Percentiles rank a stretch among this genome's conserved stretches.
Evolutionary conservation across 2,329 filamentous ascomycete species (phyloP).

Genomic region (Diaporthe ampelina): DNA sequence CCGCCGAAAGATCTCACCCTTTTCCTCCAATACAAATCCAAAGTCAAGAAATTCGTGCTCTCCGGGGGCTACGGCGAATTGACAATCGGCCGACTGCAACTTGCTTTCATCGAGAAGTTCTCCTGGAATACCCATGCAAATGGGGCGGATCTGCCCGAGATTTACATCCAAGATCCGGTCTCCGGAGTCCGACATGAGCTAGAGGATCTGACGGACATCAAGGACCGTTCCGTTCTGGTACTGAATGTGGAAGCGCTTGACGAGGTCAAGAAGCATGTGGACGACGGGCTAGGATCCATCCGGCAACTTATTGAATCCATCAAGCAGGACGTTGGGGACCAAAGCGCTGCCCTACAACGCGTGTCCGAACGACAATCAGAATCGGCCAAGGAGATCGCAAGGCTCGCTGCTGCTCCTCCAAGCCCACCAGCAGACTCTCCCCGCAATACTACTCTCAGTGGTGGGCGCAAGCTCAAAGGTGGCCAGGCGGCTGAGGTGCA

Average conservation of each 20-base stretch:
- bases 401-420: slow-evolving; percentile 63
- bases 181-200: slow-evolving; percentile 97
- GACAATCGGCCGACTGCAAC: slow-evolving; percentile 87
- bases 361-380: slow-evolving; percentile 94
- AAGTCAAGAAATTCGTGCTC: slow-evolving; percentile 95
- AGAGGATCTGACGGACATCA: slow-evolving; percentile 92
- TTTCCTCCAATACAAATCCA: slow-evolving; percentile 96
- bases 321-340: slow-evolving; percentile 85
- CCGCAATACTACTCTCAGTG: slow-evolving; percentile 47
- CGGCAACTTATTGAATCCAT: slow-evolving; percentile 88
- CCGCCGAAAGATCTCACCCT: slow-evolving; percentile 89
- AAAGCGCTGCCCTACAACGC: slow-evolving; percentile 83
- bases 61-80: slow-evolving; percentile 87
- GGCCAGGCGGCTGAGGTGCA: slow-evolving; percentile 84
- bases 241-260: slow-evolving; percentile 94
- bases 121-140: slow-evolving; percentile 98
- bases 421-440: slow-evolving; percentile 64
- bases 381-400: slow-evolving; percentile 86
- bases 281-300: slow-evolving; percentile 87
- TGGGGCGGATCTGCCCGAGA: slow-evolving; percentile 92
- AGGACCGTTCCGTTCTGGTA: slow-evolving; percentile 94
- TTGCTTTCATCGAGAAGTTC: slow-evolving; percentile 99
- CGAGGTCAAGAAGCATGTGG: slow-evolving; percentile 96
- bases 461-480: slow-evolving; percentile 63
- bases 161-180: slow-evolving; percentile 96